phyloP scores from a whole-genome alignment of 2,329 filamentous ascomycete species.

The Cytospora mali region DNA sequence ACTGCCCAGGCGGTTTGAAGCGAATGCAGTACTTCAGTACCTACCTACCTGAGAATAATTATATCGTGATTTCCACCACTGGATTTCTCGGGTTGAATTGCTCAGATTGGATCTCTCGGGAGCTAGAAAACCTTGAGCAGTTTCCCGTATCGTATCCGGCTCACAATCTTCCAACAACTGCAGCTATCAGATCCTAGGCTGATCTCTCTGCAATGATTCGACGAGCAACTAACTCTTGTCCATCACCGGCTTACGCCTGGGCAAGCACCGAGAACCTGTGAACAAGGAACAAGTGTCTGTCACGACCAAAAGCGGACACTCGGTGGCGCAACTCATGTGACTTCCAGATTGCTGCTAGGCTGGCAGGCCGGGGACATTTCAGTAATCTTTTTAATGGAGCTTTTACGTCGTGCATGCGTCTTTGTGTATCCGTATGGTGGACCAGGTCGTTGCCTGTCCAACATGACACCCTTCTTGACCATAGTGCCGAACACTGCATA shows the following conservation, averaged over 20 bases:
- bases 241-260: background rate
- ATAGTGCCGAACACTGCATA: constrained; percentile 14
- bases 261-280: background rate
- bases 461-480: background rate
- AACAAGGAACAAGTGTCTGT: background rate
- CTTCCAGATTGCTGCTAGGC: background rate
- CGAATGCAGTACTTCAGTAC: no score
- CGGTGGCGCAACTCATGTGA: background rate
- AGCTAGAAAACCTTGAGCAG: background rate
- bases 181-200: background rate
- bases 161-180: no score
- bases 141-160: background rate
- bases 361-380: background rate
- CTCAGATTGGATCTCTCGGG: no score
- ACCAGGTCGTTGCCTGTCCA: background rate
- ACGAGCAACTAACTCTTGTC: background rate
- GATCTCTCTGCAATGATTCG: background rate
- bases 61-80: no score
- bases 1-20: no score
- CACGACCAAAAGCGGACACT: background rate
- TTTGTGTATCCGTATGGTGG: background rate
- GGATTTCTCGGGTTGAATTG: no score
- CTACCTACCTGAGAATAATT: no score
- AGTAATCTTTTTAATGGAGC: background rate
- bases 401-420: background rate